Base-by-base conservation (phyloP, 139 green algal species). In the Chlamydomonas urium region DNA sequence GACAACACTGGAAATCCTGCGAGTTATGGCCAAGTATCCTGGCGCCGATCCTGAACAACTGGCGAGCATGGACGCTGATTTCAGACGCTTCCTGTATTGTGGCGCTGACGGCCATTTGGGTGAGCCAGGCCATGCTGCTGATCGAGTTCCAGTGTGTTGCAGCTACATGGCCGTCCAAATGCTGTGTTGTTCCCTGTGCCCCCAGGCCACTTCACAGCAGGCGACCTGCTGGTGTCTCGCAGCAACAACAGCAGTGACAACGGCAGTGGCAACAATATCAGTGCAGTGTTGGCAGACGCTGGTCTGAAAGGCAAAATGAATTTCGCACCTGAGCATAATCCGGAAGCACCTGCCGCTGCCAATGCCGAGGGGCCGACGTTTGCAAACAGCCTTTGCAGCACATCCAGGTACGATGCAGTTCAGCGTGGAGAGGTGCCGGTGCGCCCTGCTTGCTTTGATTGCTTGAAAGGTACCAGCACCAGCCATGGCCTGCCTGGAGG, bases 1-100 rank as follows among this genome's bases (percentile, higher is more conserved):
- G 53, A 81, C 70, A 1, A 58, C 45, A n/a, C 38, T 81, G 14
- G 75, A 74, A 38, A 58, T 81, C 3, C 65, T 81, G 56, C 50
- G 63, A 6, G 69, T 33, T 37, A 63, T 53, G 37, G 34, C 50
- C 0, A 38, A 33, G 3, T 70, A 81, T 37, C 75, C 75, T 2
- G 29, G 42, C n/a, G 38, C 28, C 4, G 32, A 69, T 1, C 75
- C 69, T 0, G 60, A 76, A 48, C 23, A 65, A 29, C 48, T 76
- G 37, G 35, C 31, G 29, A 23, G 47, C 48, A 21, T 76, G 38
- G 65, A 71, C 34, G 38, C 65, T 26, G 65, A 71, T 4, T 58
- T 71, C 36, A 34, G 8, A 26, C 6, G 6, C 6, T 71, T 71
- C 65, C 59, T 71, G 65, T 8, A 69, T 5, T 69, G 61, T 65